These are phyloP conservation scores for Beta macrorhiza DNA, from an alignment of 179 eudicot species.

Conservation along the genomic window DNA sequence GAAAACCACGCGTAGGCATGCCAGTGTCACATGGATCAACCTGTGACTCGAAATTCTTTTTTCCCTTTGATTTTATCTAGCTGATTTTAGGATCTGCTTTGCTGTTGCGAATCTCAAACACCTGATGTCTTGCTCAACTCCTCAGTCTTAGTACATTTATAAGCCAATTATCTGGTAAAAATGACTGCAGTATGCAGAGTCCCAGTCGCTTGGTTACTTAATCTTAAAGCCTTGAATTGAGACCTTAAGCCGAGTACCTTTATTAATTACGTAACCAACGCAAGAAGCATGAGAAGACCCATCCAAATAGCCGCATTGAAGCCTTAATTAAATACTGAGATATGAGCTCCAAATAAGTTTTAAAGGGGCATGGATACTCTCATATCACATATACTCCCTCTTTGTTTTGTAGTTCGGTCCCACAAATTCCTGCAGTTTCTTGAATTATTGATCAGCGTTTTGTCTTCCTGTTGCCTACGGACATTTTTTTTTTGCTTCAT, in stretches of 20 bases:
- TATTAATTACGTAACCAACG: too few species aligned
- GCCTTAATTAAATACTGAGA: too few species aligned
- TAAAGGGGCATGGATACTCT: too few species aligned
- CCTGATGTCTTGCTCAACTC: not conserved
- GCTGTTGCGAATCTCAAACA: not conserved
- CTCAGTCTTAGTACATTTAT: not conserved
- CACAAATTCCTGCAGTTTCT: not conserved
- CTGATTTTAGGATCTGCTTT: not conserved
- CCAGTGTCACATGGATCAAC: not conserved
- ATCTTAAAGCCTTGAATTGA: too few species aligned
- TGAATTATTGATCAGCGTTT: not conserved
- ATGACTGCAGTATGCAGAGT: not conserved
- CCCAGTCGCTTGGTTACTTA: not conserved
- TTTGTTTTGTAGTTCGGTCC: not conserved
- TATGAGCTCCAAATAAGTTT: too few species aligned
- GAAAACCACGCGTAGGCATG: not conserved
- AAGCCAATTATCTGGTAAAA: not conserved
- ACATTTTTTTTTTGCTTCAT: not conserved
- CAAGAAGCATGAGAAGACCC: too few species aligned
- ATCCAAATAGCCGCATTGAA: too few species aligned
- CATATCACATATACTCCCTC: too few species aligned
- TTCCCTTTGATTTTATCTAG: not conserved
- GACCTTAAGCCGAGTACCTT: too few species aligned
- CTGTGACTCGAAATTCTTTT: not conserved
- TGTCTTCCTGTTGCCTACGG: not conserved